Evolutionary conservation across 306 rosid species (phyloP).

Genomic region (Lithocarpus polystachyus): DNA sequence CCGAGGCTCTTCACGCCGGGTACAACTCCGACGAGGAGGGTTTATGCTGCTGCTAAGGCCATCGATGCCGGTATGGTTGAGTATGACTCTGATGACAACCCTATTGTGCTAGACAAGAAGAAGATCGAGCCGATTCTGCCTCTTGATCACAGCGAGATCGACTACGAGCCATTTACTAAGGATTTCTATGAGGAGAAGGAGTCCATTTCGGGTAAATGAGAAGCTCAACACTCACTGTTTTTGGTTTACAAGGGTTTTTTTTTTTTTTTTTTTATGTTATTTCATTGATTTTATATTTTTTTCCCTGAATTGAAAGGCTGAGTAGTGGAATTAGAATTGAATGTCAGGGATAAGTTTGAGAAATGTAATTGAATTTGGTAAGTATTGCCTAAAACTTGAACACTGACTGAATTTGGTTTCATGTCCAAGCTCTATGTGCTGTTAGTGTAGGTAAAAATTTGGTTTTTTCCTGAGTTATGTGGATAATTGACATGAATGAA

Average conservation of each 20-base stretch:
- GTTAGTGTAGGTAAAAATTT: background rate
- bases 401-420: no score
- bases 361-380: no score
- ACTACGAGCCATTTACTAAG: conserved; percentile 77
- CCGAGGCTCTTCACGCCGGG: conserved; percentile 85
- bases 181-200: conserved; percentile 88
- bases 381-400: no score
- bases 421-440: background rate
- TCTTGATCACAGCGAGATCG: conserved; percentile 79
- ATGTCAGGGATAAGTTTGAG: no score
- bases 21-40: conserved; percentile 97
- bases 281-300: no score
- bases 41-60: conserved; percentile 96
- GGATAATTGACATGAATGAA: background rate
- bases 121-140: conserved; percentile 86
- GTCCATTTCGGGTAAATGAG: conserved; percentile 67
- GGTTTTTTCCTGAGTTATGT: background rate
- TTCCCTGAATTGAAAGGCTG: no score
- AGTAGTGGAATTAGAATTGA: no score
- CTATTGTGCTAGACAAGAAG: conserved; percentile 70
- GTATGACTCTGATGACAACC: conserved; percentile 94
- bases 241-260: background rate
- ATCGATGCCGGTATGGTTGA: conserved; percentile 90
- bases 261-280: no score
- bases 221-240: background rate